Base-by-base conservation (phyloP, 257 asterid species). In the Gardenia jasminoides region DNA sequence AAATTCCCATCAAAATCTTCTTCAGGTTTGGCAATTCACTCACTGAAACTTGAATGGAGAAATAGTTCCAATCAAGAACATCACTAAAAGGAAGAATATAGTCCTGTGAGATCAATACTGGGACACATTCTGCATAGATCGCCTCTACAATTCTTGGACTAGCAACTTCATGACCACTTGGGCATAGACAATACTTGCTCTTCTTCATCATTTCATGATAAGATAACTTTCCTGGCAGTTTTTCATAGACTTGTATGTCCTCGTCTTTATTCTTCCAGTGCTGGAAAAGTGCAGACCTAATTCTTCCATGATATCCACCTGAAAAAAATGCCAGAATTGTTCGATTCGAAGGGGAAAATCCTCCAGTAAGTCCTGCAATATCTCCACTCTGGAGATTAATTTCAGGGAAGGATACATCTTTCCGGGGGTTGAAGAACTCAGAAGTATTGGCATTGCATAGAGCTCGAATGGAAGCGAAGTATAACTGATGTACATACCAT, bases 91-190 rank as follows among this genome's bases (percentile, higher is more conserved):
- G 96, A 9, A 85, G 86, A 44, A 85, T 82, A 2, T 91, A 90
- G 22, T 87, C 30, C 20, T 82, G 78, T 0, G 93, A 87, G 65
- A 92, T 86, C 85, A 92, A 30, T 0, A 90, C 92, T 0, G 93
- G 94, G 30, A 88, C 89, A 20, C 96, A 91, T 77, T 91, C 91
- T 3, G 94, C 86, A 77, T 89, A 92, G 0, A 91, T 91, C 0
- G 92, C 93, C 88, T 91, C 97, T 71, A 87, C 93, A 15, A 91
- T 73, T 44, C 97, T 78, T 3, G 97, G 94, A 76, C 94, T 92
- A 0, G 94, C 94, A 1, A 89, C 96, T 78, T 92, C 96, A 66
- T 89, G 87, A 0, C 96, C 97, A 46, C 96, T 91, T 0, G 97
- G 97, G 56, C 97, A 92, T 1, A 91, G 67, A 78, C 94, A 92